phyloP scores from a whole-genome alignment of 352 stramenopile genomes.

The Phytophthora lateralis region DNA sequence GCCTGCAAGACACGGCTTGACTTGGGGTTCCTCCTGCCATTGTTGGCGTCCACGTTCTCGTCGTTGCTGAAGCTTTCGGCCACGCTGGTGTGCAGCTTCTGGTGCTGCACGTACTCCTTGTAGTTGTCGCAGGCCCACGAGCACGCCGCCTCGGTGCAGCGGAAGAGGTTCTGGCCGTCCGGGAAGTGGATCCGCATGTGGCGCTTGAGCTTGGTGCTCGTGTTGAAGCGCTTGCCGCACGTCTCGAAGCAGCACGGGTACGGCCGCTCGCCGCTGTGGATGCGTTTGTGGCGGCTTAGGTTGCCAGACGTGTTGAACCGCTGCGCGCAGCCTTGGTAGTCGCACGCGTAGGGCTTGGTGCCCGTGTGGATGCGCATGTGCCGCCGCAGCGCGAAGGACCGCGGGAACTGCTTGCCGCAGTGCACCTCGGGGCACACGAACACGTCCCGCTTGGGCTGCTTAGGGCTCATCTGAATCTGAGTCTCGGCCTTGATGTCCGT shows the following conservation, averaged over 20 bases:
- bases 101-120: conserved; percentile 81
- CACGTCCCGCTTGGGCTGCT: conserved; percentile 23
- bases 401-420: conserved; percentile 79
- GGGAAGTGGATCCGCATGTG: conserved; percentile 90
- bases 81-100: conserved; percentile 61
- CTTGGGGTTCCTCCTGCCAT: conserved; percentile 20
- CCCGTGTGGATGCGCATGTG: conserved; percentile 89
- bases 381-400: conserved; percentile 80
- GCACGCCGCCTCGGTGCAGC: conserved; percentile 58
- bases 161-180: conserved; percentile 77
- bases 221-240: conserved; percentile 89
- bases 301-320: conserved; percentile 90
- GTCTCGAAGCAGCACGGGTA: conserved; percentile 80
- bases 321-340: conserved; percentile 74
- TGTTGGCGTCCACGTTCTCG: conserved; percentile 25
- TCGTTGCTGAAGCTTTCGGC: conserved; percentile 34
- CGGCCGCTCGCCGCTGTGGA: conserved; percentile 82
- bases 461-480: conserved; percentile 3
- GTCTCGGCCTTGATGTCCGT: neutral
- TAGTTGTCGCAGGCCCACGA: conserved; percentile 82
- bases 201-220: conserved; percentile 89
- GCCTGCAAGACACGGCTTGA: conserved; percentile 8
- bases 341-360: conserved; percentile 82
- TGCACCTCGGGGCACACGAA: conserved; percentile 31
- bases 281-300: conserved; percentile 87